Evolutionary conservation across 257 asterid species (phyloP).

Genomic region (Craterostigma plantagineum): DNA sequence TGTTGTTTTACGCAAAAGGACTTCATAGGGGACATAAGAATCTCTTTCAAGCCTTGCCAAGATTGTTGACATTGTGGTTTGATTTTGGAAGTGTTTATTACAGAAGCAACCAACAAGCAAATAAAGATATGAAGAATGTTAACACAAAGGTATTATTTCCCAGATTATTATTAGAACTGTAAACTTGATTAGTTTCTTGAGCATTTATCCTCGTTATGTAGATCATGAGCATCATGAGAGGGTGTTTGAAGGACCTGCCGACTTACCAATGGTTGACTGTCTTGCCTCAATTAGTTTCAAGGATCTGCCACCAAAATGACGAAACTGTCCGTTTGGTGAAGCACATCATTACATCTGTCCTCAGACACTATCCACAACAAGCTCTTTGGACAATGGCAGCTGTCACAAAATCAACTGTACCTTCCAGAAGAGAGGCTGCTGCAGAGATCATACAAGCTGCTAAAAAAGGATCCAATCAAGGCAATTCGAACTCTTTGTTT

Average conservation of each 20-base stretch:
- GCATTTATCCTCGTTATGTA: slow-evolving; percentile 10
- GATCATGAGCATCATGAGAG: slow-evolving; percentile 81
- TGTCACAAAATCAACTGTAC: slow-evolving; percentile 82
- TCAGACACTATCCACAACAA: slow-evolving; percentile 81
- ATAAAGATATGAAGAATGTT: slow-evolving; percentile 47
- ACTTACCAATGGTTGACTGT: slow-evolving; percentile 94
- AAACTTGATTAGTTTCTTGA: slow-evolving; percentile 9
- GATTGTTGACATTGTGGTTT: slow-evolving; percentile 88
- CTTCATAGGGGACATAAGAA: slow-evolving; percentile 89
- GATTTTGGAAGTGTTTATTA: slow-evolving; percentile 65
- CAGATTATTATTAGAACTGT: slow-evolving; percentile 3
- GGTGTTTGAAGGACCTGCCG: slow-evolving; percentile 82
- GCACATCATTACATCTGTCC: slow-evolving; percentile 71
- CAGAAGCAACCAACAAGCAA: slow-evolving; percentile 34
- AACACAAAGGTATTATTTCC: slow-evolving; percentile 43
- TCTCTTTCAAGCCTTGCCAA: slow-evolving; percentile 95
- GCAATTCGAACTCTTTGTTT: slow-evolving; percentile 52
- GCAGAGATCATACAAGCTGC: slow-evolving; percentile 96
- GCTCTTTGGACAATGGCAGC: slow-evolving; percentile 99
- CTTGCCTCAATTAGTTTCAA: slow-evolving; percentile 88
- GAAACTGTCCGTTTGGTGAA: slow-evolving; percentile 76
- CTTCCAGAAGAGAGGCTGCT: slow-evolving; percentile 87
- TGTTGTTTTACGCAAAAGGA: slow-evolving; percentile 79
- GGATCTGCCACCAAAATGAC: slow-evolving; percentile 96
- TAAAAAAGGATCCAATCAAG: slow-evolving; percentile 48